Base-by-base conservation (phyloP, 768 basidiomycete species). In the Lactarius evosmus region DNA sequence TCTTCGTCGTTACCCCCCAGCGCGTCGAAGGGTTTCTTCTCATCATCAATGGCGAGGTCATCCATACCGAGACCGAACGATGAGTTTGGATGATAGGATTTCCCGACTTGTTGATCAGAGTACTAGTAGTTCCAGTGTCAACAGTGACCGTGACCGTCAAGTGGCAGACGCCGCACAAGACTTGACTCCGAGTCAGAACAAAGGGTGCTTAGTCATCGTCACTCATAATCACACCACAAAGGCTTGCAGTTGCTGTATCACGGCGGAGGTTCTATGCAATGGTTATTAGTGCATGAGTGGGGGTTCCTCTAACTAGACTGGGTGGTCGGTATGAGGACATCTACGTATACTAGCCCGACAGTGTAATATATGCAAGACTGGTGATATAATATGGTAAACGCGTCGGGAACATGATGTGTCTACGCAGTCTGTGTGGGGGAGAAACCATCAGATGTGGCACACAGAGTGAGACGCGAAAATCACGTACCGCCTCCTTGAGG, bases 21-120 rank as follows among this genome's bases (percentile, higher is more conserved):
- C 2, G 82, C 76, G 52, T 89, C 88, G 60, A 89, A 89, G 1
- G 78, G 83, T 68, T 91, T 91, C 75, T 88, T 89, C 60, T 90
- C 88, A 52, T 90, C 88, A 58, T 84, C 83, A 4, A 67, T 58
- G 3, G 52, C 60, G 2, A 61, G 32, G 46, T 72, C 74, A 19
- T 72, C 70, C 73, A 72, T 74, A 51, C 22, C 65, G 60, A 25
- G 56, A 6, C 14, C 27, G 17, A 41, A n/a, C 11, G 36, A 40
- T n/a, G n/a, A n/a, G n/a, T n/a, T n/a, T n/a, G n/a, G n/a, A n/a
- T n/a, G n/a, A n/a, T n/a, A n/a, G n/a, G n/a, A n/a, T n/a, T n/a
- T 56, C 33, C 32, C 9, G 33, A 32, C 14, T 40, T 1, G 40
- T 40, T 40, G 40, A 19, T 40, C 40, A 17, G 14, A 17, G 38